Percentiles rank a stretch among this genome's conserved stretches.
Conservation (phyloP, 2,329 filamentous ascomycete genomes). For the Cercospora citrullina region DNA sequence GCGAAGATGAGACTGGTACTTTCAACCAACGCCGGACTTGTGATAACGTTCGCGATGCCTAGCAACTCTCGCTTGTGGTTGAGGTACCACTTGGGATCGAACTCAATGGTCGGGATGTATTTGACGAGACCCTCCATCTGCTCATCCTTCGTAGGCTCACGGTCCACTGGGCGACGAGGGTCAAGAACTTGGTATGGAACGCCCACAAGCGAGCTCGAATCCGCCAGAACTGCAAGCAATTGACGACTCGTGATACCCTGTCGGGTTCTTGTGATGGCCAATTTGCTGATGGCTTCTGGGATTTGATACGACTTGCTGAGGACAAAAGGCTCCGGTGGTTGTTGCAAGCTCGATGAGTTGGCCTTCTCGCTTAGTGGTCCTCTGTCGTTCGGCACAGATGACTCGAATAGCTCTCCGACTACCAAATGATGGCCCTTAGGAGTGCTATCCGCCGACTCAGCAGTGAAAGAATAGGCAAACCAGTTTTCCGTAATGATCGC, state of each 20-base stretch:
- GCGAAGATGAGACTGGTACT: conserved; percentile 89
- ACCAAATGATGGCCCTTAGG: conserved; percentile 85
- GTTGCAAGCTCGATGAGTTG: conserved; percentile 76
- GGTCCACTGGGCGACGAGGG: conserved; percentile 79
- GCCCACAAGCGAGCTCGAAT: conserved; percentile 71
- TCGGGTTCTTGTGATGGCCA: conserved; percentile 82
- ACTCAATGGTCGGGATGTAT: conserved; percentile 75
- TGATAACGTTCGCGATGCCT: conserved; percentile 71
- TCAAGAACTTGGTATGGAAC: conserved; percentile 79
- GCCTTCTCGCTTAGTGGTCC: conserved; percentile 68
- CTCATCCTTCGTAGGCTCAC: conserved; percentile 78
- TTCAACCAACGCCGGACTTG: conserved; percentile 77
- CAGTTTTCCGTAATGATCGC: conserved; percentile 90
- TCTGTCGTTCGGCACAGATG: conserved; percentile 76
- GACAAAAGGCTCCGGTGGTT: conserved; percentile 69
- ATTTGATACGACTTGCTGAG: conserved; percentile 80
- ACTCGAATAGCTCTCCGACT: conserved; percentile 88
- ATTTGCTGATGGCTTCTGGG: conserved; percentile 71
- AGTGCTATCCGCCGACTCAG: conserved; percentile 52
- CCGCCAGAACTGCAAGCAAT: conserved; percentile 74
- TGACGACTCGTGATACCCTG: conserved; percentile 88
- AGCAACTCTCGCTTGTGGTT: conserved; percentile 81
- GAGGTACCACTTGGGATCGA: conserved; percentile 77
- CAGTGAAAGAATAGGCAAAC: conserved; percentile 78
- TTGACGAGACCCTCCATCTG: conserved; percentile 77